phyloP scores from a whole-genome alignment of 495 filamentous ascomycete genomes.

The Aspergillus carlsbadensis region DNA sequence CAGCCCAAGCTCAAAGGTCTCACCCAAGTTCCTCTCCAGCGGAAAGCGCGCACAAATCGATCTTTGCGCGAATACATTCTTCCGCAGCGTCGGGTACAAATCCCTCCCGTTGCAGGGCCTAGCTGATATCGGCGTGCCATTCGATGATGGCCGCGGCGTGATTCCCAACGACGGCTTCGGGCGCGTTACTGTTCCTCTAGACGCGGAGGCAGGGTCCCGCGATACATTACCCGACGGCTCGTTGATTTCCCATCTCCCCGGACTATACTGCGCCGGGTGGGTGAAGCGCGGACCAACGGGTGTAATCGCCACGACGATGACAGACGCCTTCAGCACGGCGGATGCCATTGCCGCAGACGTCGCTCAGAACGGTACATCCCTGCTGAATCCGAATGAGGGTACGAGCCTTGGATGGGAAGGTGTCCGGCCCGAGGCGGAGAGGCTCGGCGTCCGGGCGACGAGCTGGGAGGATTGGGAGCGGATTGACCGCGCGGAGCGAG shows the following conservation, averaged over 20 bases:
- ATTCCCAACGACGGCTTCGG: constrained; percentile 85
- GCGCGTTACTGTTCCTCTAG: constrained; percentile 53
- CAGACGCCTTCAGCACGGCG: constrained; percentile 86
- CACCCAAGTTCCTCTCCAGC: constrained; percentile 34
- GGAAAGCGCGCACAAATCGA: constrained; percentile 50
- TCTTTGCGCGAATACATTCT: constrained; percentile 64
- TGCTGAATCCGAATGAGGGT: constrained; percentile 45
- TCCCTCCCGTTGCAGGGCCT: constrained; percentile 75
- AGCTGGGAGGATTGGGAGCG: constrained; percentile 83
- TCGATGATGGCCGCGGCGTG: constrained; percentile 68
- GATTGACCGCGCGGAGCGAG: constrained; percentile 77
- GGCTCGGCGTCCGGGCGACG: constrained; percentile 47
- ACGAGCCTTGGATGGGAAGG: constrained; percentile 73
- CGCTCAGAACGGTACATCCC: constrained; percentile 33
- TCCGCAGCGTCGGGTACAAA: constrained; percentile 91
- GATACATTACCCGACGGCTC: constrained; percentile 36
- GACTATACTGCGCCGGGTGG: constrained; percentile 94
- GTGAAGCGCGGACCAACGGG: constrained; percentile 94
- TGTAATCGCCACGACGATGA: constrained; percentile 95
- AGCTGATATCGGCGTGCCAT: constrained; percentile 71
- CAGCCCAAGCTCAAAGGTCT: constrained; percentile 41
- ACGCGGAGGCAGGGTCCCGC: constrained; percentile 20
- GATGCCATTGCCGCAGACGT: constrained; percentile 79
- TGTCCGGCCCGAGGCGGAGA: constrained; percentile 54
- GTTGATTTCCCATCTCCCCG: constrained; percentile 58